These are phyloP conservation scores for Gynandropsis gynandra DNA, from an alignment of 345 rosid genomes.

Conservation along the genomic window DNA sequence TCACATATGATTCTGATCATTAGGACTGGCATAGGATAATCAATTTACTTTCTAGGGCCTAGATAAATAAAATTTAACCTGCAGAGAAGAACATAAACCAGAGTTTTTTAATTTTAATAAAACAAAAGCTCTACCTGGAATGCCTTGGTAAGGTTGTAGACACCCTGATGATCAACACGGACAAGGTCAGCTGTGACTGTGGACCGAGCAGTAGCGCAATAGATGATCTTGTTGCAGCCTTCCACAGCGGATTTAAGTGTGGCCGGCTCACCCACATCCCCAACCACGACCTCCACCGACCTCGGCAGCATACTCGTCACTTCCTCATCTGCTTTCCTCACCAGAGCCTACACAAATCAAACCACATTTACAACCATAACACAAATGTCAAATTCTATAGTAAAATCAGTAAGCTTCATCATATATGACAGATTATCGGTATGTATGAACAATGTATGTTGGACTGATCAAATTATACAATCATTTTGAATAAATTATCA, in stretches of 20 bases:
- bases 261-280: conserved; percentile 83
- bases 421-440: too few species aligned
- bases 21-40: too few species aligned
- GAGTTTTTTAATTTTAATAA: neutral
- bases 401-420: neutral
- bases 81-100: neutral
- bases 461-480: neutral
- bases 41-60: too few species aligned
- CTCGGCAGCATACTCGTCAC: conserved; percentile 77
- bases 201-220: conserved; percentile 94
- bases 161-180: conserved; percentile 88
- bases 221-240: conserved; percentile 83
- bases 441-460: neutral
- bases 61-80: neutral
- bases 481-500: neutral
- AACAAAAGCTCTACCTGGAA: conserved; percentile 48
- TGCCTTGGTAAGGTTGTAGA: conserved; percentile 82
- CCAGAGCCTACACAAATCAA: conserved; percentile 46
- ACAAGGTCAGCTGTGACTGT: conserved; percentile 75
- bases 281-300: conserved; percentile 74
- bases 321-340: conserved; percentile 59
- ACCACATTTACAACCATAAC: conserved; percentile 1
- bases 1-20: too few species aligned
- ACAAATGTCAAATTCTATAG: neutral
- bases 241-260: conserved; percentile 63